Conservation (phyloP, 1,284 basidiomycete species). For the Tranzscheliella williamsii region DNA sequence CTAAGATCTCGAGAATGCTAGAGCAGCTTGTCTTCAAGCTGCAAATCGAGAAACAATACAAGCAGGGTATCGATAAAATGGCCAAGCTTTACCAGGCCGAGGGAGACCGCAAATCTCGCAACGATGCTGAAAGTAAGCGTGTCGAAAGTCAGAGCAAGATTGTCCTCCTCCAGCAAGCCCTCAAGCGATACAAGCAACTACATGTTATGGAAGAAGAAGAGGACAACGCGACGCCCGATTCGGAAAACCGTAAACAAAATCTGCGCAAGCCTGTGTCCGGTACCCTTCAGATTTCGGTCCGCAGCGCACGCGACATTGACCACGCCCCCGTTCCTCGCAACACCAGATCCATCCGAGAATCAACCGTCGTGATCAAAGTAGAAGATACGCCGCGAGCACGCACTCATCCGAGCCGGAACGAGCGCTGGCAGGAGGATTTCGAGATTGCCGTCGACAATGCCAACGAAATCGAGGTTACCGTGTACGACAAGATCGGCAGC, state of each 20-base stretch:
- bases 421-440: constrained; percentile 97
- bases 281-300: constrained; percentile 84
- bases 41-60: constrained; percentile 97
- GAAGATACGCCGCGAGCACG: constrained; percentile 91
- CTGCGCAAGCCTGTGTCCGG: constrained; percentile 91
- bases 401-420: constrained; percentile 88
- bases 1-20: constrained; percentile 96
- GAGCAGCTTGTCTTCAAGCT: constrained; percentile 99
- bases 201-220: constrained; percentile 86
- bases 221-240: constrained; percentile 65
- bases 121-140: constrained; percentile 88
- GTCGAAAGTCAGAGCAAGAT: constrained; percentile 96
- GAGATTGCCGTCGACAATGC: constrained; percentile 96
- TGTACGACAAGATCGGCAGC: constrained; percentile 86
- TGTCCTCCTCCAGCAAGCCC: constrained; percentile 83
- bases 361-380: constrained; percentile 89
- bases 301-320: constrained; percentile 88
- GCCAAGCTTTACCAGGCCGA: constrained; percentile 83
- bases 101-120: constrained; percentile 74
- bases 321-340: constrained; percentile 74
- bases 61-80: constrained; percentile 99
- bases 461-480: constrained; percentile 94
- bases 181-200: constrained; percentile 94
- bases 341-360: constrained; percentile 67
- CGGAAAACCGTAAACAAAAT: constrained; percentile 81